phyloP scores from a whole-genome alignment of 2,329 filamentous ascomycete genomes.

The Talaromyces sp. region DNA sequence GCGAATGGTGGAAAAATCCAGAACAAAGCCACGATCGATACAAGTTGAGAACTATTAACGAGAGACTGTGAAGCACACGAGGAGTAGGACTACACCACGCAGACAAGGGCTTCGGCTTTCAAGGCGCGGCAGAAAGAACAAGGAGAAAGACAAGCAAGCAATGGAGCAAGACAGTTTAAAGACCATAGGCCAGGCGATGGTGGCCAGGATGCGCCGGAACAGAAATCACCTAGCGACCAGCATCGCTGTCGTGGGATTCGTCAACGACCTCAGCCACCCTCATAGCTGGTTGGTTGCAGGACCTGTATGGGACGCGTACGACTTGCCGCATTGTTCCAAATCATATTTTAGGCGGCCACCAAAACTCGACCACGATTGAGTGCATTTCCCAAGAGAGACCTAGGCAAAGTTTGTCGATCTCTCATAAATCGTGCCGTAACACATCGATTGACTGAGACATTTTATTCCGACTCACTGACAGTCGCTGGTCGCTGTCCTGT shows the following conservation, averaged over 20 bases:
- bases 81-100: not conserved
- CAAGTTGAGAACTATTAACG: not conserved
- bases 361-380: not conserved
- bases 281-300: not conserved
- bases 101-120: not conserved
- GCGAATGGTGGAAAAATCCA: not conserved
- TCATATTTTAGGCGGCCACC: not conserved
- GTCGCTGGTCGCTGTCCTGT: not conserved
- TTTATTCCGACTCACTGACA: not conserved
- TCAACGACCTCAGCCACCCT: not conserved
- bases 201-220: not conserved
- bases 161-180: not conserved
- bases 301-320: not conserved
- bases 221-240: not conserved
- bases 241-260: not conserved
- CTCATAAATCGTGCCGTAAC: not conserved
- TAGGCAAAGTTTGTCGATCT: not conserved
- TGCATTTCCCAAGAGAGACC: not conserved
- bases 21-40: not conserved
- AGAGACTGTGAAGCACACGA: conserved; percentile 7
- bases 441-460: not conserved
- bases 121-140: not conserved
- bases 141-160: not conserved
- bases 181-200: not conserved
- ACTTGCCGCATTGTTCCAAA: not conserved